phyloP scores from a whole-genome alignment of 1,139 yeast species.

The Insectozyma bohioensis region DNA sequence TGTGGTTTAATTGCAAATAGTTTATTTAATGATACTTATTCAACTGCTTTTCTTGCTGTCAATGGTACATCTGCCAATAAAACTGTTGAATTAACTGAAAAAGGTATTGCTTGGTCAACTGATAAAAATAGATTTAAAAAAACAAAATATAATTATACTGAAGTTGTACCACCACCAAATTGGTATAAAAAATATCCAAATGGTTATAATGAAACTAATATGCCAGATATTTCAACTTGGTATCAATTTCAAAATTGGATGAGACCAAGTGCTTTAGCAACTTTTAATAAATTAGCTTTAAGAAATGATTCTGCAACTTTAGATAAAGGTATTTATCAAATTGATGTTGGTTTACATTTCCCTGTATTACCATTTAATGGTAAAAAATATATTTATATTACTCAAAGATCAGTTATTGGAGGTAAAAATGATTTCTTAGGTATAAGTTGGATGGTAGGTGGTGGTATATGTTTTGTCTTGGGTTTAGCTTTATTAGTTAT shows the following conservation, averaged over 20 bases:
- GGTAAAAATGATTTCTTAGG: conserved; percentile 90
- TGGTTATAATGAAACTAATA: conserved; percentile 65
- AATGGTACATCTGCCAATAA: conserved; percentile 44
- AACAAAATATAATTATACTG: conserved; percentile 55
- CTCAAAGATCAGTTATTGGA: conserved; percentile 86
- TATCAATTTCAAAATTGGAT: conserved; percentile 93
- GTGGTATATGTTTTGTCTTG: conserved; percentile 76
- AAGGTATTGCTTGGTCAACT: conserved; percentile 67
- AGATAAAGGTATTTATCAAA: conserved; percentile 66
- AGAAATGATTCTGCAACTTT: conserved; percentile 72
- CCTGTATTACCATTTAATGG: conserved; percentile 86
- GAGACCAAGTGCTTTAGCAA: conserved; percentile 89
- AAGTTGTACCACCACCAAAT: conserved; percentile 76
- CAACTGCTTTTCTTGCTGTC: conserved; percentile 41
- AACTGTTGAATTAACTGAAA: conserved; percentile 40
- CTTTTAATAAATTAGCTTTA: conserved; percentile 76
- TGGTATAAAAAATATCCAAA: conserved; percentile 67
- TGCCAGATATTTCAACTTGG: conserved; percentile 61
- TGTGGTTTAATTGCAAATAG: conserved; percentile 82
- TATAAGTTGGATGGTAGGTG: conserved; percentile 85
- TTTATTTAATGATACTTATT: conserved; percentile 66
- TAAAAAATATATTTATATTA: conserved; percentile 71
- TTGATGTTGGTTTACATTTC: conserved; percentile 78
- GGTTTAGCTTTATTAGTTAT: conserved; percentile 59
- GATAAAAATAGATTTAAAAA: conserved; percentile 59